A percentile compares a stretch with the other conserved stretches of the same genome.
Evolutionary conservation across 1,139 yeast genomes (phyloP).

Genomic region (Yamadazyma conglobata): DNA sequence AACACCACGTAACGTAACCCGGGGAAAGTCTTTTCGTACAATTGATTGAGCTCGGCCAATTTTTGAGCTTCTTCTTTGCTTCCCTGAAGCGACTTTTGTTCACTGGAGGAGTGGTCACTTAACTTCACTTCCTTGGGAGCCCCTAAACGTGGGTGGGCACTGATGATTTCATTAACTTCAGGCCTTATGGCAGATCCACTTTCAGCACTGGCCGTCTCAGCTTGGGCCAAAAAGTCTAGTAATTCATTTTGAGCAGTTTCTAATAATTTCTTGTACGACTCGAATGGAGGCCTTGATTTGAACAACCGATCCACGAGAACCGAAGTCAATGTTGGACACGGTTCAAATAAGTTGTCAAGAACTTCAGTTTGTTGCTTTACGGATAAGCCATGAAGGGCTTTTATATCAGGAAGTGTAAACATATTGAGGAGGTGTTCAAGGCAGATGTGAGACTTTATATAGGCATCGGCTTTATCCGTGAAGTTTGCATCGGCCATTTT

Average conservation of each 20-base stretch:
- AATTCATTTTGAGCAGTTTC: slow-evolving; percentile 44
- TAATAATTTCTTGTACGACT: slow-evolving; percentile 47
- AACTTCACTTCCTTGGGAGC: slow-evolving; percentile 46
- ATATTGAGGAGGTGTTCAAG: no score
- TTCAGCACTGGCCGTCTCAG: slow-evolving; percentile 19
- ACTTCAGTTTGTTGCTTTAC: slow-evolving; percentile 25
- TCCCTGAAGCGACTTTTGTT: slow-evolving; percentile 61
- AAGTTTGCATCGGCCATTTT: no score
- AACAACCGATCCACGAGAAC: slow-evolving; percentile 37
- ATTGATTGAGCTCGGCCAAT: slow-evolving; percentile 51
- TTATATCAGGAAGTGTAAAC: slow-evolving; percentile 22
- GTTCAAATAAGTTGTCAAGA: slow-evolving; percentile 63
- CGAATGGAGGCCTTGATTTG: slow-evolving; percentile 12
- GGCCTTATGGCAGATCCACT: slow-evolving; percentile 21
- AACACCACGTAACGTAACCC: slow-evolving; percentile 88
- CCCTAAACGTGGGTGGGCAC: slow-evolving; percentile 91
- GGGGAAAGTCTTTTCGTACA: slow-evolving; percentile 69
- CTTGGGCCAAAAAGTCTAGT: slow-evolving; percentile 24
- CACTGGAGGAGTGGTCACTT: slow-evolving; percentile 65
- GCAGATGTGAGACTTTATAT: neutral
- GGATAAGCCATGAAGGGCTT: slow-evolving; percentile 18
- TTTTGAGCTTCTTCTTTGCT: slow-evolving; percentile 45
- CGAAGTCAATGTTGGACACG: slow-evolving; percentile 51
- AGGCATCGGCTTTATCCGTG: no score
- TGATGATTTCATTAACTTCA: slow-evolving; percentile 50